Base-by-base conservation (phyloP, 108 stramenopile species). In the Fistulifera pelliculosa region DNA sequence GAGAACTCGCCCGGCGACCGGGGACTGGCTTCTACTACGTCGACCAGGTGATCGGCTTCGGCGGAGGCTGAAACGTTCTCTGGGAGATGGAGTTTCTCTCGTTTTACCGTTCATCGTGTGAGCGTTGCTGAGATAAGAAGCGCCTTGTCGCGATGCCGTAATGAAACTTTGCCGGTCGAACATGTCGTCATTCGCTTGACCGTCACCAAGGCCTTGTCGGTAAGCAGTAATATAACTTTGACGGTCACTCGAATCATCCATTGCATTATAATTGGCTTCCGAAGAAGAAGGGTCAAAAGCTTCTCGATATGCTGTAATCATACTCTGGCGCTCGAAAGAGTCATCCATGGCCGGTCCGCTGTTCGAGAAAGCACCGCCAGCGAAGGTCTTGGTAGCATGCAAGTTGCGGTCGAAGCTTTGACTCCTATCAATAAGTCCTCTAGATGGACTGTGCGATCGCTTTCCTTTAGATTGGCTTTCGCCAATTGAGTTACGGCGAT, bases 151-250 rank as follows among this genome's bases (percentile, higher is more conserved):
- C 16, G 19, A 19, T 45, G 44, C 44, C 44, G 44, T 45, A 19
- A 54, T 54, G 19, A 38, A 54, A 17, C 53, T 54, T 54, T 54
- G 53, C 18, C 53, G 53, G 26, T 54, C 53, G 14, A 54, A 31
- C 53, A 17, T 54, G 8, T 54, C 53, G 31, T 54, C 53, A 21
- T 26, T 4, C n/a, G 11, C 35, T 11, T 42, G 31, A 15, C 42
- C 22, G 19, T 57, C 56, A 12, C n/a, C 38, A 57, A 57, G 42
- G 2, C 56, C 43, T 17, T 57, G 22, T 21, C 56, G 56, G 42
- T 57, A 41, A 7, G 56, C 56, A 2, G 56, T 57, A 21, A 57
- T 57, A 18, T 45, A 57, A 44, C 56, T 57, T 22, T 44, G 41
- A 24, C 56, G 41, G 13, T 57, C 56, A 39, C 41, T 43, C 15